Base-by-base conservation (phyloP, 2,329 filamentous ascomycete genomes). In the Rhexocercosporidium sp. region DNA sequence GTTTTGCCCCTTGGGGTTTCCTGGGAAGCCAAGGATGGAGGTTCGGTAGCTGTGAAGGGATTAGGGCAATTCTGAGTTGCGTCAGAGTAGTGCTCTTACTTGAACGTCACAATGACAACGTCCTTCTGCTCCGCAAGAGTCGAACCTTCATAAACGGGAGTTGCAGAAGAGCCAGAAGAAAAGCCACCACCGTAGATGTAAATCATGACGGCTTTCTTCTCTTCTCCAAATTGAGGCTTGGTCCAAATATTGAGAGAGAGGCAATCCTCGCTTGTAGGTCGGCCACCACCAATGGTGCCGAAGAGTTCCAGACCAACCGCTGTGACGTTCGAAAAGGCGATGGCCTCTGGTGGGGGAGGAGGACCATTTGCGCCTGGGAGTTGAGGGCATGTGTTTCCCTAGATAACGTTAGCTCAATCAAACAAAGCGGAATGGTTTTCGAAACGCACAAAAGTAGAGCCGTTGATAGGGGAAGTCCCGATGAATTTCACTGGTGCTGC, bases 121-220 rank as follows among this genome's bases (percentile, higher is more conserved):
- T 83, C 81, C 51, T 83, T 73, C 0, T 78, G 71, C 6, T 78
- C 75, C 5, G 79, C 81, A 57, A 83, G 79, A 70, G 77, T 74
- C 53, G 80, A 78, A 39, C 82, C 82, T 4, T 76, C 79, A 66
- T 81, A 83, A 3, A 78, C 73, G 0, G 77, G 76, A 12, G 73
- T 77, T 61, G 78, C 73, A 0, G 80, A 78, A 66, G 76, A 79
- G 64, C 81, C 81, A 34, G 74, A 73, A 3, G 73, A 70, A 61
- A 81, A 82, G 1, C 76, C 79, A 12, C 81, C 81, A 6, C 81
- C 81, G 46, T 80, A 75, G 12, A 83, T 78, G 76, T 78, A 83
- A n/a, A 83, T 75, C 60, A 82, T 71, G 39, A 83, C 81, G 20
- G 82, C 74, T 46, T 80, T 82, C 39, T 76, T 73, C 46, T 63